Evolutionary conservation across 352 stramenopile genomes (phyloP).

Genomic region (Globisporangium irregulare): DNA sequence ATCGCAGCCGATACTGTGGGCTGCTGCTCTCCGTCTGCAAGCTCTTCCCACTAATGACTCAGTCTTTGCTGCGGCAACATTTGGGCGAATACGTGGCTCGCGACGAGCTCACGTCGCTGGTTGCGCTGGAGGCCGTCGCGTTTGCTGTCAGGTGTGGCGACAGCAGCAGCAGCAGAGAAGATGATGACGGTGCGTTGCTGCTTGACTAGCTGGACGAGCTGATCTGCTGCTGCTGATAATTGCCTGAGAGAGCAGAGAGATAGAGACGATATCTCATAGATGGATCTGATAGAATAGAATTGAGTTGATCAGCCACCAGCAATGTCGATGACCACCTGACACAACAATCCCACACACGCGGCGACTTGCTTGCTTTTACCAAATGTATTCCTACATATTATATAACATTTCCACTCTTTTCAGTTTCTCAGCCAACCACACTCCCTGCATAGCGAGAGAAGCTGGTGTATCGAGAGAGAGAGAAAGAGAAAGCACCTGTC

Average conservation of each 20-base stretch:
- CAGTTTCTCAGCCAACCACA: not conserved
- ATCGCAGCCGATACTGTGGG: not conserved
- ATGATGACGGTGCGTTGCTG: not conserved
- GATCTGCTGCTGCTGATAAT: not conserved
- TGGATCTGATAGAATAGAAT: not conserved
- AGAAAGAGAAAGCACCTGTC: not conserved
- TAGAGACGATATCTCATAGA: not conserved
- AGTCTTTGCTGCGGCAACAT: not conserved
- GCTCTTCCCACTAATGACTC: not conserved
- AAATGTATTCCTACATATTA: slow-evolving; percentile 1
- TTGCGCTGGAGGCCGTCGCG: not conserved
- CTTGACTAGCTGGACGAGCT: not conserved
- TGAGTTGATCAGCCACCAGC: not conserved
- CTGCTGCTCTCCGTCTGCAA: slow-evolving; percentile 2
- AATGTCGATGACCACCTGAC: not conserved
- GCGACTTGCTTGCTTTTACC: not conserved
- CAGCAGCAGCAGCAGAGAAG: not conserved
- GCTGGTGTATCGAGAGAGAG: no score
- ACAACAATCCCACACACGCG: not conserved
- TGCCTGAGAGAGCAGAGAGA: not conserved
- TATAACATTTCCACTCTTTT: not conserved
- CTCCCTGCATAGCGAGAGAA: no score
- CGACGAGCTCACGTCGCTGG: slow-evolving; percentile 4
- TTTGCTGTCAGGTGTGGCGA: not conserved
- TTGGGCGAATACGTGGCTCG: not conserved